Evolutionary conservation across 2,329 filamentous ascomycete genomes (phyloP).

Genomic region (Penicillium hesseltinei): DNA sequence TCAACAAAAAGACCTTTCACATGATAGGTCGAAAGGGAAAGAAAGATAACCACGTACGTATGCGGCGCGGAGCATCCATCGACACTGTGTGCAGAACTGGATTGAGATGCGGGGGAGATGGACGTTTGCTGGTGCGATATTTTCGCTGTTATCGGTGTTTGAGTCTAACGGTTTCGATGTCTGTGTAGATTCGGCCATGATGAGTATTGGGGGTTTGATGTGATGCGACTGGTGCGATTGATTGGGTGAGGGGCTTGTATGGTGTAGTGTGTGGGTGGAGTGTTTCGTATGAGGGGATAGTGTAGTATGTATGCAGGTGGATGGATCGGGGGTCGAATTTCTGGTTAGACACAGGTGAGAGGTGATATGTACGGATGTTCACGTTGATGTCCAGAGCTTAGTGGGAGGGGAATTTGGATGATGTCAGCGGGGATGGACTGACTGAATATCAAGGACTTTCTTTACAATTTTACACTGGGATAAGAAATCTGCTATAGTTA

Average conservation of each 20-base stretch:
- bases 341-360: neutral
- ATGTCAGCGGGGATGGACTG: constrained; percentile 18
- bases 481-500: neutral
- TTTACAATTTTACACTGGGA: neutral
- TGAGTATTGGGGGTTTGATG: neutral
- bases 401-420: constrained; percentile 19
- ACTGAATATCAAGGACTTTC: neutral
- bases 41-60: constrained; percentile 59
- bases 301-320: neutral
- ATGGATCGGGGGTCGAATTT: neutral
- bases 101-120: constrained; percentile 74
- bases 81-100: constrained; percentile 88
- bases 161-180: neutral
- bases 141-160: neutral
- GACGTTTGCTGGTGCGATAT: neutral
- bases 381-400: neutral
- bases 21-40: neutral
- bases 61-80: constrained; percentile 83
- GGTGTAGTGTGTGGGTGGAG: neutral
- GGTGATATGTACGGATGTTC: neutral
- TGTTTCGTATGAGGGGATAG: neutral
- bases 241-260: too few species aligned
- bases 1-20: neutral
- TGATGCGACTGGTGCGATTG: neutral
- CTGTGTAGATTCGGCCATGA: neutral